A percentile compares a stretch with the other conserved stretches of the same genome.
These are phyloP conservation scores for Erysimum cheiranthoides DNA, from an alignment of 345 rosid genomes.

Conservation along the genomic window DNA sequence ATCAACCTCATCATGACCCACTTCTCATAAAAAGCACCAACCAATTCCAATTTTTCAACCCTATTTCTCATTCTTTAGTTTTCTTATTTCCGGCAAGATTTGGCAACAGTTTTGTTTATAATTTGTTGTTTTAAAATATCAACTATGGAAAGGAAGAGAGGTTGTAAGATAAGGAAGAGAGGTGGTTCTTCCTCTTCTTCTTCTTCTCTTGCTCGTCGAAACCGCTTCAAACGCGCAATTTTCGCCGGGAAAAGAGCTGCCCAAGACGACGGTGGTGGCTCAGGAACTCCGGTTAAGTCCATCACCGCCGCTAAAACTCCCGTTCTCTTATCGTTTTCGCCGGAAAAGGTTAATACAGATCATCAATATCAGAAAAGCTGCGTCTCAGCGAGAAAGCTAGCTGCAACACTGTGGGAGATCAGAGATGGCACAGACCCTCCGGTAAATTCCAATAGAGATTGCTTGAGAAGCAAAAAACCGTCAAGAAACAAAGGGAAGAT, in stretches of 20 bases:
- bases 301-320: constrained; percentile 54
- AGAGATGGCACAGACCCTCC: constrained; percentile 58
- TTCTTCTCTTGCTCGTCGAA: constrained; percentile 67
- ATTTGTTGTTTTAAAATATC: not conserved
- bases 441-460: constrained; percentile 39
- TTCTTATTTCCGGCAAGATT: constrained; percentile 11
- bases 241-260: constrained; percentile 55
- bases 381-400: constrained; percentile 83
- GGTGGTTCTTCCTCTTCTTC: constrained; percentile 87
- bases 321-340: constrained; percentile 35
- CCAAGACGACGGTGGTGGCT: constrained; percentile 51
- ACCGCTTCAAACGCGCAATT: constrained; percentile 86
- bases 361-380: constrained; percentile 46
- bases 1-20: constrained; percentile 38
- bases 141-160: constrained; percentile 52
- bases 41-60: not conserved
- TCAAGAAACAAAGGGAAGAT: constrained; percentile 45
- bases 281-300: constrained; percentile 71
- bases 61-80: not conserved
- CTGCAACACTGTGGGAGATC: constrained; percentile 90
- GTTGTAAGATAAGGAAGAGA: constrained; percentile 87
- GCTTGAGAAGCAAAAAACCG: constrained; percentile 45
- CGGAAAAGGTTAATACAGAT: constrained; percentile 20
- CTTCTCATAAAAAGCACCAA: constrained; percentile 20
- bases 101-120: not conserved